Base-by-base conservation (phyloP, 257 asterid genomes). In the Solanum clarkiae region DNA sequence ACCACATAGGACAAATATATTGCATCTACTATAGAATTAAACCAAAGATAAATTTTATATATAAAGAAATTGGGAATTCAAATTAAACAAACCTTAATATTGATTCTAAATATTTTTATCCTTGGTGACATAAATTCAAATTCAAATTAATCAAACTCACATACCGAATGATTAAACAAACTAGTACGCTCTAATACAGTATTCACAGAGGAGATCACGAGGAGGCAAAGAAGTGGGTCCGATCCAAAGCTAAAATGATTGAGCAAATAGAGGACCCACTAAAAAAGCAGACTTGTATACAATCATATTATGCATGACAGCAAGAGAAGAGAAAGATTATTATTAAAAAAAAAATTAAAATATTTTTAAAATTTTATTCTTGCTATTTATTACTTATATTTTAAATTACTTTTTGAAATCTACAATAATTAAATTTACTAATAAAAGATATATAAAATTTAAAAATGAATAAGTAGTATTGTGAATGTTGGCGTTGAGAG, bases 131-230 rank as follows among this genome's bases (percentile, higher is more conserved):
- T 29, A 29, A 29, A 29, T 29, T 29, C 1, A n/a, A n/a, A 10
- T 59, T 59, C 1, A 59, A 59, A 59, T 10, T 4, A n/a, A 59
- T 4, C 0, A 59, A 59, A 1, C 9, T 59, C 4, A 4, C 0
- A 0, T 8, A 20, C 4, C 32, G n/a, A 59, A 59, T 20, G 29
- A 26, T 59, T 59, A 20, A 59, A 20, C 29, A 20, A 59, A n/a
- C 0, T 60, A n/a, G 15, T 4, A 44, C 47, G 6, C 47, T 36
- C 47, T 44, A 60, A n/a, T n/a, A 59, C 66, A n/a, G 66, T 59
- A 59, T n/a, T 59, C 15, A 59, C 32, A 60, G 68, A 60, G 68
- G 11, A 60, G 22, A 60, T 60, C 68, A 60, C 68, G 68, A 60
- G 68, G 32, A 60, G 68, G 68, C 32, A 60, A n/a, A 9, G 14